These are phyloP conservation scores for Candolleomyces eurysporus DNA, from an alignment of 768 basidiomycete genomes.

Conservation along the genomic window DNA sequence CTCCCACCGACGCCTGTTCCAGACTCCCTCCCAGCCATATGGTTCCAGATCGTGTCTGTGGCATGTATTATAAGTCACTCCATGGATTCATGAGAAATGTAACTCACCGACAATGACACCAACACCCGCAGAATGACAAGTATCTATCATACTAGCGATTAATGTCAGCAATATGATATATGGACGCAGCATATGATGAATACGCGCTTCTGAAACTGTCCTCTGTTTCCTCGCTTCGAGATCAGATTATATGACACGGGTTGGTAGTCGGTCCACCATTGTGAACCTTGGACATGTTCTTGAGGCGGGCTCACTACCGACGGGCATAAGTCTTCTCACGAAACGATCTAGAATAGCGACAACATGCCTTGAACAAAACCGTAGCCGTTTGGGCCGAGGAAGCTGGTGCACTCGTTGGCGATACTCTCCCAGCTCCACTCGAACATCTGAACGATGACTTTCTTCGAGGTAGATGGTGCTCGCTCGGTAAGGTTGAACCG, in stretches of 20 bases:
- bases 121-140: conserved; percentile 56
- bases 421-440: conserved; percentile 64
- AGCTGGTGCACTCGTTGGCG: conserved; percentile 60
- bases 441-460: conserved; percentile 70
- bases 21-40: conserved; percentile 54
- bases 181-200: conserved; percentile 11
- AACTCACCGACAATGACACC: conserved; percentile 49
- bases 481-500: conserved; percentile 2
- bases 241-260: conserved; percentile 64
- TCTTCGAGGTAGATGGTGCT: conserved; percentile 23
- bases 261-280: conserved; percentile 80
- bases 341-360: not conserved
- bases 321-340: not conserved
- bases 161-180: not conserved
- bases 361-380: conserved; percentile 64
- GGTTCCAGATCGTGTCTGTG: conserved; percentile 60
- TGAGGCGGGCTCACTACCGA: conserved; percentile 47
- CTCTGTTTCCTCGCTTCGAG: conserved; percentile 61
- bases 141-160: conserved; percentile 39
- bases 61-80: not conserved
- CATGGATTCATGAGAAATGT: not conserved
- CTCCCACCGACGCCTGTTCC: conserved; percentile 52
- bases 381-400: conserved; percentile 68
- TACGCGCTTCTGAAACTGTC: conserved; percentile 42
- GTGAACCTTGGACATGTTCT: conserved; percentile 54